Evolutionary conservation across 768 basidiomycete species (phyloP), one percentile per base, ranked within the genome.

Genomic region (Termitomyces eurrhizus): DNA sequence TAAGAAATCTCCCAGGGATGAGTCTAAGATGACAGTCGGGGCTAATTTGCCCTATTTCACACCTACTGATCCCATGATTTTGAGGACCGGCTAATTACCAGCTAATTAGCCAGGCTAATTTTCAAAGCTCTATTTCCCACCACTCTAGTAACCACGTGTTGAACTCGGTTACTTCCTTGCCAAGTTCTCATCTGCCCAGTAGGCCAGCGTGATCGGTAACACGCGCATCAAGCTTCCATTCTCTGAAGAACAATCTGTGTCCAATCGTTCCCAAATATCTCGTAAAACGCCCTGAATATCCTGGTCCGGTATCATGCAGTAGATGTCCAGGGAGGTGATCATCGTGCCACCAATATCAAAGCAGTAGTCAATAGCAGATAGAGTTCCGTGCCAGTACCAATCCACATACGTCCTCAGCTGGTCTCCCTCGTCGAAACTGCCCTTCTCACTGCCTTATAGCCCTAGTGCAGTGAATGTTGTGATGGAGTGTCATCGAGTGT

Each of bases 221-320:
- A 81, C 67, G n/a, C 81, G 76, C 77, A 80, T 77, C 42, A 82
- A 66, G 56, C 77, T 79, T 12, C 77, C 80, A 62, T 79, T 80
- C 12, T 76, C 77, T 24, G 70, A 69, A 58, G 59, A 74, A 0
- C 58, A 42, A 3, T 72, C 66, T 1, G 62, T 66, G n/a, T 61
- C 56, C 16, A 80, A 61, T n/a, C 69, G 58, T 4, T 59, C 60
- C 14, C 66, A 66, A 57, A 82, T 76, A 14, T 57, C 4, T 45
- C 21, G 21, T 0, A 45, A 21, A 45, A 7, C 7, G 44, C 11
- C 21, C 44, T 45, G 7, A 21, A 45, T 45, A 45, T 45, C 21
- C 21, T 12, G 44, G 24, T 21, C n/a, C 11, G 6, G 21, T 24
- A 21, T 45, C 11, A 21, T 5, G 21, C 18, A 42, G 41, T 57